Evolutionary conservation across 495 filamentous ascomycete species (phyloP).

Genomic region (Tuber aestivum): DNA sequence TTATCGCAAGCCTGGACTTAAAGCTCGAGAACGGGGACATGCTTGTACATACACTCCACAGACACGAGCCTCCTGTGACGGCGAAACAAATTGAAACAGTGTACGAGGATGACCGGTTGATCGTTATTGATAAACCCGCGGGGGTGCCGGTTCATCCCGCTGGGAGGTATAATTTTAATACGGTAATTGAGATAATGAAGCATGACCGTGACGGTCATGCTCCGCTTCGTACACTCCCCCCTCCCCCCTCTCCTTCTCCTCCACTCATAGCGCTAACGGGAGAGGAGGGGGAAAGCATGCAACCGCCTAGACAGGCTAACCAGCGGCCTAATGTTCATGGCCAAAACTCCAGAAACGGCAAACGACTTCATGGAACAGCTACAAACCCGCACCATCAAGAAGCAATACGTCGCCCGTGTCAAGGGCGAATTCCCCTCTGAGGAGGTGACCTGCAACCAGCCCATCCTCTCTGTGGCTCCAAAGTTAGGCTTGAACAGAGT

Average conservation of each 20-base stretch:
- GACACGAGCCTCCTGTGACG: conserved; percentile 89
- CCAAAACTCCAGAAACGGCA: conserved; percentile 72
- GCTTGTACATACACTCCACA: conserved; percentile 87
- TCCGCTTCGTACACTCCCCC: conserved; percentile 51
- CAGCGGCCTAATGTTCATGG: conserved; percentile 96
- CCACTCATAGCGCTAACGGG: background rate
- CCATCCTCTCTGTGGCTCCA: conserved; percentile 87
- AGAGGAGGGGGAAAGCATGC: conserved; percentile 52
- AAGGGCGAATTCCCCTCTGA: conserved; percentile 76
- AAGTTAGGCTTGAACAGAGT: conserved; percentile 93
- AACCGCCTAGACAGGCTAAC: conserved; percentile 92
- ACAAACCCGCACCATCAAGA: conserved; percentile 67
- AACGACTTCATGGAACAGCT: conserved; percentile 69
- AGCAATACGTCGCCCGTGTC: conserved; percentile 91
- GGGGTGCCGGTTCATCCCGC: conserved; percentile 92
- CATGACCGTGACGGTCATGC: conserved; percentile 66
- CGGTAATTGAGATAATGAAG: conserved; percentile 86
- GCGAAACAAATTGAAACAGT: conserved; percentile 71
- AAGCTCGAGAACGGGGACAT: conserved; percentile 73
- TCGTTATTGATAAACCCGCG: conserved; percentile 94
- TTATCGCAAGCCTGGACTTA: conserved; percentile 44
- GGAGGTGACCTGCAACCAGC: conserved; percentile 80
- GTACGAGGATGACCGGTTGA: conserved; percentile 82
- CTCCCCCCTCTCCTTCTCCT: background rate
- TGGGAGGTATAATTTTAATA: conserved; percentile 91